A percentile compares a stretch with the other conserved stretches of the same genome.
These are phyloP conservation scores for Oenanthe sinensis DNA, from an alignment of 129 eudicot genomes.

Conservation along the genomic window DNA sequence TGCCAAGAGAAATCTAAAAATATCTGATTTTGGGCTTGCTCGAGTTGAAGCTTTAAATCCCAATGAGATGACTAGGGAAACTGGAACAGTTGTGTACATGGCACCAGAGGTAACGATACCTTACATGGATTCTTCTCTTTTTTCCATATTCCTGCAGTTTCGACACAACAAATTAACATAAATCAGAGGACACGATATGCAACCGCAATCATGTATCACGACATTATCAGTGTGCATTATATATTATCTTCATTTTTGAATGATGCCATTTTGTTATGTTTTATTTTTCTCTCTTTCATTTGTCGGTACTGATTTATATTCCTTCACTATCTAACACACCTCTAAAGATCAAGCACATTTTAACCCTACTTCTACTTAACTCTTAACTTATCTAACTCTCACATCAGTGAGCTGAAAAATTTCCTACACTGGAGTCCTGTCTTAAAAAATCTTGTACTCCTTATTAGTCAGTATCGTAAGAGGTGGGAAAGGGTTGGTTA, in stretches of 20 bases:
- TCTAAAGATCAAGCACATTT: not conserved
- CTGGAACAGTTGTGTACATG: constrained; percentile 91
- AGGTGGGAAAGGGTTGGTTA: no score
- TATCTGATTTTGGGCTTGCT: constrained; percentile 90
- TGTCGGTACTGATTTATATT: not conserved
- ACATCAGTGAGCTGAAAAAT: no score
- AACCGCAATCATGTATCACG: not conserved
- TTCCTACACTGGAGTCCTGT: no score
- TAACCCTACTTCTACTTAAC: not conserved
- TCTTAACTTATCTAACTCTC: not conserved
- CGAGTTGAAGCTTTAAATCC: constrained; percentile 87
- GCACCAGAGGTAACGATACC: constrained; percentile 40
- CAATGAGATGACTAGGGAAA: constrained; percentile 82
- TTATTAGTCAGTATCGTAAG: no score
- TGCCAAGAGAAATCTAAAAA: constrained; percentile 33
- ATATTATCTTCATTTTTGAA: not conserved
- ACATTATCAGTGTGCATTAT: not conserved
- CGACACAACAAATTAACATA: not conserved
- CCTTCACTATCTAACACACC: not conserved
- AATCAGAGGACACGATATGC: not conserved
- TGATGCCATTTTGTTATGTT: not conserved
- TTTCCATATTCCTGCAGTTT: not conserved
- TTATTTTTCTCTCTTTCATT: not conserved
- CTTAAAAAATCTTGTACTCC: no score
- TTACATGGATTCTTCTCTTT: not conserved